phyloP scores from a whole-genome alignment of 2,329 filamentous ascomycete species.

The Pochonia chlamydosporia region DNA sequence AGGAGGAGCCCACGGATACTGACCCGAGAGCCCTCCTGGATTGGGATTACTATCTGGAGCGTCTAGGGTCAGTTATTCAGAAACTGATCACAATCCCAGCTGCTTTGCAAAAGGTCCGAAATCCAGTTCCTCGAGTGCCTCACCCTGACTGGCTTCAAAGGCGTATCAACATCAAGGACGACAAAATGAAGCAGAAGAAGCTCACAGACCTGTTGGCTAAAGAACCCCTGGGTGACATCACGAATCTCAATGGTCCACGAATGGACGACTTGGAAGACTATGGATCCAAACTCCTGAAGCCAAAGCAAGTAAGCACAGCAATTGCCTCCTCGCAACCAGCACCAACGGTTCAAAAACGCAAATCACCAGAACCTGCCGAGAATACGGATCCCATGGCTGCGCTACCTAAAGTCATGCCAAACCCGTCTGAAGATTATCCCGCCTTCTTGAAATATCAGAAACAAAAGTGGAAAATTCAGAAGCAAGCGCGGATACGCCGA shows the following conservation, averaged over 20 bases:
- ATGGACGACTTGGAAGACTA: slow-evolving; percentile 77
- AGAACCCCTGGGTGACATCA: slow-evolving; percentile 67
- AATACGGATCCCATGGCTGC: slow-evolving; percentile 73
- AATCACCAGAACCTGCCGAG: slow-evolving; percentile 63
- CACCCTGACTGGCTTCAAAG: slow-evolving; percentile 97
- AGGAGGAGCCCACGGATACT: slow-evolving; percentile 85
- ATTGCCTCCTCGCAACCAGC: slow-evolving; percentile 50
- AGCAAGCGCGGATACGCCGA: slow-evolving; percentile 76
- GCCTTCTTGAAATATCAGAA: slow-evolving; percentile 93
- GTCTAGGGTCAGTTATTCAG: slow-evolving; percentile 93
- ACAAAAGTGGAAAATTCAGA: slow-evolving; percentile 97
- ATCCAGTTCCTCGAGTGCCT: slow-evolving; percentile 86
- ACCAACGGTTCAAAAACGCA: slow-evolving; percentile 58
- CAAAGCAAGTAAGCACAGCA: slow-evolving; percentile 50
- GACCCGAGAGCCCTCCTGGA: slow-evolving; percentile 87
- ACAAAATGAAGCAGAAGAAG: slow-evolving; percentile 97
- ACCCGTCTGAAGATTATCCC: slow-evolving; percentile 77
- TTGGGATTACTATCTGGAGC: slow-evolving; percentile 96
- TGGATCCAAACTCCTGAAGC: slow-evolving; percentile 61
- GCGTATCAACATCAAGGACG: slow-evolving; percentile 89
- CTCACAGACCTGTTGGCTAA: slow-evolving; percentile 84
- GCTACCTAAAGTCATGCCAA: slow-evolving; percentile 78
- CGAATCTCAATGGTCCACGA: slow-evolving; percentile 52
- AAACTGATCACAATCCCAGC: slow-evolving; percentile 98
- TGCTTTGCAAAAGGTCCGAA: slow-evolving; percentile 87